These are phyloP conservation scores for Aegilops sharonensis DNA, from an alignment of 176 grass and related monocot genomes.

Conservation along the genomic window DNA sequence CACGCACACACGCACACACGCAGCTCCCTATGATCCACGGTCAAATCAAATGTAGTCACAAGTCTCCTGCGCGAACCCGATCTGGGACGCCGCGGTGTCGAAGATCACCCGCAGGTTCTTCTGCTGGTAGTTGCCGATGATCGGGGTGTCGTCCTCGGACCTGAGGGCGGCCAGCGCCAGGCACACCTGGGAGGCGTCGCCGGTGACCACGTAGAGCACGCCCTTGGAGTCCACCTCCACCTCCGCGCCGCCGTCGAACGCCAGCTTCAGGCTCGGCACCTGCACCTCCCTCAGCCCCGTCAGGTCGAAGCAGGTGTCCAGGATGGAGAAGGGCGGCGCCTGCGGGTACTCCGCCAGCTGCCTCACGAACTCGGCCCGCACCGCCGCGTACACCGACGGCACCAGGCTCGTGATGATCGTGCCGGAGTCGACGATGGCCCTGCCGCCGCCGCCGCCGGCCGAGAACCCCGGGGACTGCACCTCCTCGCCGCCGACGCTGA, in stretches of 20 bases:
- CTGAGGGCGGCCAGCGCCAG: conserved; percentile 66
- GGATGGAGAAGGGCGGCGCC: conserved; percentile 62
- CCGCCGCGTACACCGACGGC: conserved; percentile 68
- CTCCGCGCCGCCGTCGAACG: conserved; percentile 52
- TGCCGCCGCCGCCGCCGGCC: conserved; percentile 38
- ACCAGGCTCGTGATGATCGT: conserved; percentile 76
- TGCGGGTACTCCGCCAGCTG: conserved; percentile 56
- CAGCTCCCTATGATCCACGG: neutral
- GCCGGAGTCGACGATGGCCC: conserved; percentile 81
- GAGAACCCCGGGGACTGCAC: conserved; percentile 46
- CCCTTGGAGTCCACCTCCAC: conserved; percentile 72
- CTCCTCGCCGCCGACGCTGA: conserved; percentile 49
- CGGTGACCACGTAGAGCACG: conserved; percentile 75
- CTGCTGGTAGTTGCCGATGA: conserved; percentile 97
- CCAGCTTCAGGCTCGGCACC: conserved; percentile 63
- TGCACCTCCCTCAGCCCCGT: conserved; percentile 60
- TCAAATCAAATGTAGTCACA: conserved; percentile 58
- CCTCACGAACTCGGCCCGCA: conserved; percentile 57
- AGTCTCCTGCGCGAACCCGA: conserved; percentile 78
- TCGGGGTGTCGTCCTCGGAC: conserved; percentile 64
- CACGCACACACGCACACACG: no score
- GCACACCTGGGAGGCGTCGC: conserved; percentile 81
- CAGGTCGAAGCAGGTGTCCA: conserved; percentile 93
- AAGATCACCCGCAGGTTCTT: conserved; percentile 88
- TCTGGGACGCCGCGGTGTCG: conserved; percentile 55